phyloP scores from a whole-genome alignment of 805 yeast genomes.

The Candida ovalis region DNA sequence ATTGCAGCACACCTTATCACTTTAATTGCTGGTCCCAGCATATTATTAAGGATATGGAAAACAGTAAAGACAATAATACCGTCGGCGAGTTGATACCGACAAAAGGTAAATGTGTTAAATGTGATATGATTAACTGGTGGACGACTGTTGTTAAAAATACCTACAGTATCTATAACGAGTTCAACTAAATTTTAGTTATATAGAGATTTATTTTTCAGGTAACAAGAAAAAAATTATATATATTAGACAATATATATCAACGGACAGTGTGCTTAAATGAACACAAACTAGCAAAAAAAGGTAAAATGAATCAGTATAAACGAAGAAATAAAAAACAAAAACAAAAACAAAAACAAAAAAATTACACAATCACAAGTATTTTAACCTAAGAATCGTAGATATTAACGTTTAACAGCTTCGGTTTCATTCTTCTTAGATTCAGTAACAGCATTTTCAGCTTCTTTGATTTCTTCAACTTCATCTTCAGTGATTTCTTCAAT shows the following conservation, averaged over 20 bases:
- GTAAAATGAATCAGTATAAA: background rate
- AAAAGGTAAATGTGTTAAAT: constrained; percentile 24
- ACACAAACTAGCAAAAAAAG: background rate
- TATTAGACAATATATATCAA: background rate
- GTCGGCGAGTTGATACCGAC: constrained; percentile 23
- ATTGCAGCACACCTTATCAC: constrained; percentile 32
- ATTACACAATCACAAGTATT: too few species aligned
- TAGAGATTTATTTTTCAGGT: background rate
- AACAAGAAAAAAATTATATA: background rate
- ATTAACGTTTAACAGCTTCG: constrained; percentile 25
- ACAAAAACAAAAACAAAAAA: background rate
- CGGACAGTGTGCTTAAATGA: too few species aligned
- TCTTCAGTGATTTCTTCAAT: constrained; percentile 7
- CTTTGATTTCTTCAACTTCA: constrained; percentile 9
- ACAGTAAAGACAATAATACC: background rate
- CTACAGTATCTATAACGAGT: constrained; percentile 4
- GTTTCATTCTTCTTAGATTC: constrained; percentile 27
- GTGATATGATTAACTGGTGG: constrained; percentile 28
- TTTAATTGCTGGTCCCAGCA: constrained; percentile 32
- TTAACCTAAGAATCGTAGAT: constrained; percentile 1
- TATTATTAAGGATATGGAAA: constrained; percentile 8
- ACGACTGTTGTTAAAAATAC: constrained; percentile 24
- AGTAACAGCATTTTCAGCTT: constrained; percentile 12
- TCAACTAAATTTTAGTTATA: background rate
- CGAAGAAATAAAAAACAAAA: background rate